Evolutionary conservation across 2,329 filamentous ascomycete species (phyloP).

Genomic region (Penicillium sp.): DNA sequence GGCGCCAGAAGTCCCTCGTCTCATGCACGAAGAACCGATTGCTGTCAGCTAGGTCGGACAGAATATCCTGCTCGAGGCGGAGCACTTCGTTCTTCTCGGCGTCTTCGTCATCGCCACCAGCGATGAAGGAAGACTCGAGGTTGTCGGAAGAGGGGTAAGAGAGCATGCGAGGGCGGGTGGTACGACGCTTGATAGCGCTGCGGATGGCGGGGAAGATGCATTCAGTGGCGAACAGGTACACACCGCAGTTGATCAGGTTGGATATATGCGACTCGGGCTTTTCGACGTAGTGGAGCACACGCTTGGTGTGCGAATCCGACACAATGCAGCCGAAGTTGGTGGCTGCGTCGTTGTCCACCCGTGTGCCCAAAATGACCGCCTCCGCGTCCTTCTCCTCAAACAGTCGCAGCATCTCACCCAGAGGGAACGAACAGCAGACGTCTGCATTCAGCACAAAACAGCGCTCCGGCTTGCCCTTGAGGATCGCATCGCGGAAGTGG

Average conservation of each 20-base stretch:
- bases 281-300: conserved; percentile 97
- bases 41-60: conserved; percentile 91
- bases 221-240: conserved; percentile 94
- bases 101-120: conserved; percentile 62
- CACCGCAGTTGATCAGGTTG: conserved; percentile 98
- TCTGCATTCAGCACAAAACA: conserved; percentile 98
- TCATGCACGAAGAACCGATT: conserved; percentile 98
- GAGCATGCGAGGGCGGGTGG: conserved; percentile 80
- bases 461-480: conserved; percentile 89
- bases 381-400: conserved; percentile 95
- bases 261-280: conserved; percentile 97
- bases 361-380: conserved; percentile 89
- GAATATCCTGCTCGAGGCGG: conserved; percentile 92
- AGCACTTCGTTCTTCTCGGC: conserved; percentile 77
- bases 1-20: conserved; percentile 98
- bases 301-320: conserved; percentile 85
- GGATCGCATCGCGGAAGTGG: conserved; percentile 97
- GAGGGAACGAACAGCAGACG: conserved; percentile 96
- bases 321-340: conserved; percentile 98
- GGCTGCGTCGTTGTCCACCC: conserved; percentile 83
- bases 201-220: conserved; percentile 95
- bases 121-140: conserved; percentile 65
- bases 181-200: conserved; percentile 89
- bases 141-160: conserved; percentile 97
- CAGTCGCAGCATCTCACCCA: conserved; percentile 89